Conservation (phyloP, 2,329 filamentous ascomycete genomes). For the Neobulgaria alba region DNA sequence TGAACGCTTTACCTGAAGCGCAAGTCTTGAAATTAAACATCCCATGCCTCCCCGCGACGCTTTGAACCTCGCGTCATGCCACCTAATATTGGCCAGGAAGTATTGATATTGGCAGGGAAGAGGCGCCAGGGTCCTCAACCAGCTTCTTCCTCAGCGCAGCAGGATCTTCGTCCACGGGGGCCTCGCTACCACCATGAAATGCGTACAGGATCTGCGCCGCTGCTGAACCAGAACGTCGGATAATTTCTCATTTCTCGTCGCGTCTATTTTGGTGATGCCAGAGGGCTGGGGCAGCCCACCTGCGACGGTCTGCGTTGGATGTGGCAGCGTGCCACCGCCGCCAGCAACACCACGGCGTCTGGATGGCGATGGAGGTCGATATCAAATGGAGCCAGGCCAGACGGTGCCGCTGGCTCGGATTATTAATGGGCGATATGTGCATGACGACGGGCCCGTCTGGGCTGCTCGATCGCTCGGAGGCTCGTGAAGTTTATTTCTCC, state of each 20-base stretch:
- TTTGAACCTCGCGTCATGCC: constrained; percentile 7
- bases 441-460: constrained; percentile 11
- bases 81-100: constrained; percentile 11
- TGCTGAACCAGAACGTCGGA: constrained; percentile 18
- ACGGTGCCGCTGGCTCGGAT: no score
- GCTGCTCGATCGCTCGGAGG: constrained; percentile 10
- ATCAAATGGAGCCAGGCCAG: no score
- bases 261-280: constrained; percentile 1
- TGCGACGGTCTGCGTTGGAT: constrained; percentile 3
- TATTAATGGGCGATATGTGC: no score
- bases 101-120: constrained; percentile 6
- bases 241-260: constrained; percentile 3
- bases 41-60: constrained; percentile 3
- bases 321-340: no score
- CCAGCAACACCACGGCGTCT: no score
- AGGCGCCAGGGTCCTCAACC: neutral
- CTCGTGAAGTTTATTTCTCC: constrained; percentile 22
- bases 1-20: constrained; percentile 10
- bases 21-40: constrained; percentile 10
- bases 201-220: constrained; percentile 15
- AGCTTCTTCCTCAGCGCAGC: constrained; percentile 2
- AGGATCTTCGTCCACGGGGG: constrained; percentile 18
- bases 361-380: no score
- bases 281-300: neutral
- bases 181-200: constrained; percentile 13